Percentiles rank a stretch among this genome's conserved stretches.
phyloP scores from a whole-genome alignment of 345 rosid species.

The Arabidopsis thaliana region TAIR10.1 NC_003071.7:8171501-8172000 shows the following conservation, averaged over 20 bases:
- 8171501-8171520: constrained; percentile 76
- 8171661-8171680: constrained; percentile 61
- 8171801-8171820: constrained; percentile 63
- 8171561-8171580: background rate
- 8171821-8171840: constrained; percentile 87
- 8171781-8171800: constrained; percentile 12
- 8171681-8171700: constrained; percentile 97
- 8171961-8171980: background rate
- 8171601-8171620: constrained; percentile 92
- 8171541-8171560: background rate
- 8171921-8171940: background rate
- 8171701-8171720: constrained; percentile 68
- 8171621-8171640: constrained; percentile 29
- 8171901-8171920: background rate
- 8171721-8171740: constrained; percentile 12
- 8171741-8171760: background rate
- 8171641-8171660: constrained; percentile 49
- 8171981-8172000: constrained; percentile 57
- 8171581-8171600: constrained; percentile 56
- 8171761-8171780: background rate
- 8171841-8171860: constrained; percentile 98
- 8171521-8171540: background rate
- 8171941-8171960: constrained; percentile 13
- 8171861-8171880: constrained; percentile 90
- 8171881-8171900: constrained; percentile 87